phyloP scores from a whole-genome alignment of 176 grass and related monocot species.

The Hordeum vulgare region MorexV3_pseudomolecules_assembly NC_058519.1:446872653-446873152 shows the following conservation, averaged over 20 bases:
- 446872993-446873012: constrained; percentile 28
- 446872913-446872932: constrained; percentile 32
- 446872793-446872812: neutral
- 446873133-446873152: constrained; percentile 38
- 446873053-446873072: neutral
- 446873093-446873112: constrained; percentile 19
- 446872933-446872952: neutral
- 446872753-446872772: neutral
- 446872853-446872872: constrained; percentile 62
- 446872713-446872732: constrained; percentile 34
- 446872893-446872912: constrained; percentile 83
- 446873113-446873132: constrained; percentile 22
- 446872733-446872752: neutral
- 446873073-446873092: constrained; percentile 24
- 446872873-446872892: constrained; percentile 81
- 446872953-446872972: neutral
- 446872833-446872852: constrained; percentile 58
- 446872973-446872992: neutral
- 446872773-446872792: neutral
- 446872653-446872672: constrained; percentile 65
- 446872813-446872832: neutral
- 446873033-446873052: neutral
- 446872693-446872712: constrained; percentile 2
- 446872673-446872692: constrained; percentile 29
- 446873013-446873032: constrained; percentile 17